phyloP scores from a whole-genome alignment of 805 yeast genomes.

The Yamadazyma scolyti region DNA sequence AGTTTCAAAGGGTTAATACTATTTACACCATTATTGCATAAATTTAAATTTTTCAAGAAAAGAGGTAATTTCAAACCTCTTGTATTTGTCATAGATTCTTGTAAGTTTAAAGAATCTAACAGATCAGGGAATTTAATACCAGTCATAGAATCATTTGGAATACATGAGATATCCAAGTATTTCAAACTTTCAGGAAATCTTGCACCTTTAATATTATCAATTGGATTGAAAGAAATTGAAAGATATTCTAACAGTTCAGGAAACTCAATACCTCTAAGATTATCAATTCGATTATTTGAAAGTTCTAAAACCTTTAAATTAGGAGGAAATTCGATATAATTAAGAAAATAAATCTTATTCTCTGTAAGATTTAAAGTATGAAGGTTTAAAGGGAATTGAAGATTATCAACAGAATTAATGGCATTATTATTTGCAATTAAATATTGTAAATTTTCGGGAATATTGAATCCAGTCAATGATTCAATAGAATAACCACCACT shows the following conservation, averaged over 20 bases:
- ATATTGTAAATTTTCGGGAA: slow-evolving; percentile 28
- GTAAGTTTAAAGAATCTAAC: slow-evolving; percentile 32
- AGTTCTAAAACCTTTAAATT: slow-evolving; percentile 27
- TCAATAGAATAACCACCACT: slow-evolving; percentile 39
- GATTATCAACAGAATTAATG: slow-evolving; percentile 31
- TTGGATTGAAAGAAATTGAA: slow-evolving; percentile 35
- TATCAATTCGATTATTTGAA: slow-evolving; percentile 38
- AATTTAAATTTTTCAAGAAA: slow-evolving; percentile 23
- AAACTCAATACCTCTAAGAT: slow-evolving; percentile 32
- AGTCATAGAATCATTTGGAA: slow-evolving; percentile 45
- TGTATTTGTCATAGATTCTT: slow-evolving; percentile 42
- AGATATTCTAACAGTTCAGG: slow-evolving; percentile 29
- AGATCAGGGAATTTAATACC: slow-evolving; percentile 44
- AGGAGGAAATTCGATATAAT: slow-evolving; percentile 36
- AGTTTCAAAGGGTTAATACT: slow-evolving; percentile 42
- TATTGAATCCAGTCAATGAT: slow-evolving; percentile 35
- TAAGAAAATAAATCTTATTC: slow-evolving; percentile 35
- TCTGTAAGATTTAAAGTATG: slow-evolving; percentile 31
- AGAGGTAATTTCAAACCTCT: slow-evolving; percentile 40
- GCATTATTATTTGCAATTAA: slow-evolving; percentile 33
- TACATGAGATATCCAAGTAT: slow-evolving; percentile 36
- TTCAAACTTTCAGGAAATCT: slow-evolving; percentile 36
- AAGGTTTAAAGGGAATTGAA: slow-evolving; percentile 30
- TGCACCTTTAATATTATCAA: slow-evolving; percentile 39
- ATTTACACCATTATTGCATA: slow-evolving; percentile 40